These are phyloP conservation scores for Pistacia atlantica DNA, from an alignment of 345 rosid species.

Conservation along the genomic window DNA sequence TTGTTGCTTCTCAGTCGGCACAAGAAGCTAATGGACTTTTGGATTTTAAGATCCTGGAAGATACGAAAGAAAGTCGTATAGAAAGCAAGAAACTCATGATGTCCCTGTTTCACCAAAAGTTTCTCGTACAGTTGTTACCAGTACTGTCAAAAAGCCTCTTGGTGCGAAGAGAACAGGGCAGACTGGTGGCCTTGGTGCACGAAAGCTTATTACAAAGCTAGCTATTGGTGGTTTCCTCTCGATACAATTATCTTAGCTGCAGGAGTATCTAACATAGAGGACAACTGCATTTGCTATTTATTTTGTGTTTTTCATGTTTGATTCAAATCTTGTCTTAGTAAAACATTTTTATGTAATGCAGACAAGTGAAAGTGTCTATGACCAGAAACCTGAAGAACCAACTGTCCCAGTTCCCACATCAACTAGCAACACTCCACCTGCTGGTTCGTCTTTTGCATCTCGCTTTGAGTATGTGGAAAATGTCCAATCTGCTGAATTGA, in stretches of 20 bases:
- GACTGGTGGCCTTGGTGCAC: conserved; percentile 91
- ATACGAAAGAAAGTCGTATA: conserved; percentile 47
- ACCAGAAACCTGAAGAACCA: conserved; percentile 97
- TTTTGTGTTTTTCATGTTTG: not conserved
- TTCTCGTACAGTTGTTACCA: conserved; percentile 47
- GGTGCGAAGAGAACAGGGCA: conserved; percentile 75
- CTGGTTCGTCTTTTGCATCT: conserved; percentile 63
- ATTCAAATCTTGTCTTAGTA: not conserved
- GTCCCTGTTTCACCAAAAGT: conserved; percentile 54
- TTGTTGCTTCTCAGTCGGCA: conserved; percentile 58
- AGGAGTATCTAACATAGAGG: not conserved
- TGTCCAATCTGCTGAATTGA: conserved; percentile 51
- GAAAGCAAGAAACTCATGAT: conserved; percentile 51
- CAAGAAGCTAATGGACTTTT: conserved; percentile 61
- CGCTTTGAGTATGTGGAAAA: conserved; percentile 92
- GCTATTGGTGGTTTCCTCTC: not conserved
- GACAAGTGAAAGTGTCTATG: conserved; percentile 86
- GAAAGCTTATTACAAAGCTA: conserved; percentile 84
- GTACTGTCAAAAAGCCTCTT: conserved; percentile 82
- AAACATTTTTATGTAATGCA: conserved; percentile 34
- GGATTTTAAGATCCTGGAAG: conserved; percentile 47
- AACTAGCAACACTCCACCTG: conserved; percentile 42
- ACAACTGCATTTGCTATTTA: conserved; percentile 6
- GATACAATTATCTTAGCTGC: not conserved
- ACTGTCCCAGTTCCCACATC: conserved; percentile 58